Percentiles rank a stretch among this genome's conserved stretches.
Conservation (phyloP, 768 basidiomycete genomes). For the Pleurotus giganteus region DNA sequence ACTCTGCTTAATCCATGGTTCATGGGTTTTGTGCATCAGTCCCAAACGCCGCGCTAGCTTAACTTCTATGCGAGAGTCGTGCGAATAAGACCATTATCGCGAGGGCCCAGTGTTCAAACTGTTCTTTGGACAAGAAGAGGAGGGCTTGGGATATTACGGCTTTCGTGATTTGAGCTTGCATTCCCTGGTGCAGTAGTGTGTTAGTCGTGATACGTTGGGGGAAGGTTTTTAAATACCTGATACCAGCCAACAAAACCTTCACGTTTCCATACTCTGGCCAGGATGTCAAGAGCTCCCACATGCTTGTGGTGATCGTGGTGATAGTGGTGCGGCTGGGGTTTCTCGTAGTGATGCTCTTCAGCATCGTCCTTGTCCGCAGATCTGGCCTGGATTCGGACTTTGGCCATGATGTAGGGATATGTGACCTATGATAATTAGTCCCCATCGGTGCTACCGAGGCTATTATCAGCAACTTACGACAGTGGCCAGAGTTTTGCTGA, state of each 20-base stretch:
- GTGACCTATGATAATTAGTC: constrained; percentile 59
- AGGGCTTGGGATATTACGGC: constrained; percentile 95
- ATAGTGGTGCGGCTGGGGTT: constrained; percentile 32
- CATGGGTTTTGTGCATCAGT: too few species aligned
- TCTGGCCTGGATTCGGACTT: constrained; percentile 92
- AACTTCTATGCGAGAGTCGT: constrained; percentile 26
- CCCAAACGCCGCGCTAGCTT: too few species aligned
- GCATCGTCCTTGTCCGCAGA: constrained; percentile 55
- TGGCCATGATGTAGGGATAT: constrained; percentile 95
- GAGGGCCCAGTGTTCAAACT: constrained; percentile 89
- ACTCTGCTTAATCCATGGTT: too few species aligned
- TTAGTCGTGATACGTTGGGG: constrained; percentile 1
- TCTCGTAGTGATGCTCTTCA: constrained; percentile 35
- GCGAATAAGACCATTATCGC: constrained; percentile 60
- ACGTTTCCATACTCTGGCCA: constrained; percentile 64
- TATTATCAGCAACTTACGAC: constrained; percentile 54
- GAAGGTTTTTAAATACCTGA: constrained; percentile 54
- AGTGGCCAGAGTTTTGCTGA: constrained; percentile 94
- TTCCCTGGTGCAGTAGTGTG: constrained; percentile 60
- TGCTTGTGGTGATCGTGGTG: constrained; percentile 47
- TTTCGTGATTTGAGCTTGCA: constrained; percentile 95
- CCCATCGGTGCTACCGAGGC: background rate
- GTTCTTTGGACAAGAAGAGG: constrained; percentile 96
- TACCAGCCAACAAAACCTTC: constrained; percentile 95
- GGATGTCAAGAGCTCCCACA: constrained; percentile 74